phyloP scores from a whole-genome alignment of 1,139 yeast species.

The Blastobotrys ciferrii region DNA sequence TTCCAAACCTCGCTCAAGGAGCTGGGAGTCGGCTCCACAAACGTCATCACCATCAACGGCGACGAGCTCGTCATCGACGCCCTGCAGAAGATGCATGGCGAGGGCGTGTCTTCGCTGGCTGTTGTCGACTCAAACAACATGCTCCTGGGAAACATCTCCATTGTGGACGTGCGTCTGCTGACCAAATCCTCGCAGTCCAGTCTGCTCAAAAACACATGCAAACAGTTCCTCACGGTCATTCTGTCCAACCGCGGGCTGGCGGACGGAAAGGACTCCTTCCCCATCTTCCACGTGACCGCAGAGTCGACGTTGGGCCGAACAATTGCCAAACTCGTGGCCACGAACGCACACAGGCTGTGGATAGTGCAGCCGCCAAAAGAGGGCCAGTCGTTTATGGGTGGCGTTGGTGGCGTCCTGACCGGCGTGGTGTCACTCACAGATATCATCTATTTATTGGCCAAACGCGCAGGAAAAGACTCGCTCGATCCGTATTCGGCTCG shows the following conservation, averaged over 20 bases:
- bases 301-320: conserved; percentile 81
- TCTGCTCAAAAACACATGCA: conserved; percentile 73
- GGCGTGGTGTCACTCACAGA: conserved; percentile 94
- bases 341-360: conserved; percentile 92
- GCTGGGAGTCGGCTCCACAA: conserved; percentile 64
- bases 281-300: conserved; percentile 87
- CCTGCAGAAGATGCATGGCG: conserved; percentile 75
- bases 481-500: conserved; percentile 84
- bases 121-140: conserved; percentile 80
- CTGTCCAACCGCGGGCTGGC: conserved; percentile 85
- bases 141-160: conserved; percentile 86
- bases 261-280: conserved; percentile 94
- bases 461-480: conserved; percentile 59
- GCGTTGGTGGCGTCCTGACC: conserved; percentile 47
- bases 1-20: conserved; percentile 66
- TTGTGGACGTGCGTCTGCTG: conserved; percentile 87
- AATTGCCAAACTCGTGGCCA: conserved; percentile 91
- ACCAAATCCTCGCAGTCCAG: conserved; percentile 81
- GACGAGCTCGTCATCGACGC: conserved; percentile 88
- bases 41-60: conserved; percentile 77
- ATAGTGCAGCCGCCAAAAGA: conserved; percentile 61
- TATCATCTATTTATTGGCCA: conserved; percentile 75
- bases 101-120: conserved; percentile 85
- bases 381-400: conserved; percentile 12
- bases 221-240: conserved; percentile 83